A percentile compares a stretch with the other conserved stretches of the same genome.
Evolutionary conservation across 177 flowering plant genomes (phyloP).

Genomic region (Vitis hybrid): DNA sequence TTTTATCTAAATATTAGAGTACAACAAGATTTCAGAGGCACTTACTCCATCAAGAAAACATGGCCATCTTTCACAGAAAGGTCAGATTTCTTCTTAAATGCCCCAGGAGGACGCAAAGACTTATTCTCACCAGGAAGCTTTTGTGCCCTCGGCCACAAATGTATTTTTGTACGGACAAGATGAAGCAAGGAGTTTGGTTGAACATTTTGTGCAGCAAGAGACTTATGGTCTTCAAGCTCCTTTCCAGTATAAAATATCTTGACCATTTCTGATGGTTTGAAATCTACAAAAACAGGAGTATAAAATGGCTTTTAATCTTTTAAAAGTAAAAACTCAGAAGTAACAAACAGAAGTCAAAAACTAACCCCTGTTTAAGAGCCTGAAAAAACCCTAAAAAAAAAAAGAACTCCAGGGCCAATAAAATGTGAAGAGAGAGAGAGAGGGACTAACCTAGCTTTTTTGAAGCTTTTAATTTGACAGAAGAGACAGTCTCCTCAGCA

Average conservation of each 20-base stretch:
- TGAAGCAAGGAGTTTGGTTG: constrained; percentile 88
- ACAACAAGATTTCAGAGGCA: constrained; percentile 3
- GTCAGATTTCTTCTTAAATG: constrained; percentile 95
- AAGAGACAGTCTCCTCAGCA: constrained; percentile 71
- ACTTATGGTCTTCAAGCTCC: constrained; percentile 76
- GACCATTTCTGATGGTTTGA: constrained; percentile 71
- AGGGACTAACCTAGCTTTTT: constrained; percentile 80
- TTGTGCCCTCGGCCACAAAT: constrained; percentile 82
- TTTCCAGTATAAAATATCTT: constrained; percentile 73
- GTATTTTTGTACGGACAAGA: constrained; percentile 85
- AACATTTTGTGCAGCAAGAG: constrained; percentile 79
- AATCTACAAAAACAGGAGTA: constrained; percentile 49
- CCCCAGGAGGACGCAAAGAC: constrained; percentile 97
- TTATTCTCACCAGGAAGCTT: constrained; percentile 90
- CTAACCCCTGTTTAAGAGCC: not conserved
- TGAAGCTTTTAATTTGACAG: constrained; percentile 82
- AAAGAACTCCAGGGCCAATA: not conserved
- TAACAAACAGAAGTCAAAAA: not conserved
- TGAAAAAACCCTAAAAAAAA: not conserved
- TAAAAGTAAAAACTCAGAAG: constrained; percentile 1
- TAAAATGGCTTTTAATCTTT: not conserved
- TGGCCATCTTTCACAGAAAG: constrained; percentile 97
- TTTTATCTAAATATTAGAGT: not conserved
- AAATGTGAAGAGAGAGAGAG: constrained; percentile 4
- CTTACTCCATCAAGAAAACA: constrained; percentile 98